Evolutionary conservation across 305 asterid genomes (phyloP).

Genomic region (Fraxinus platypoda): DNA sequence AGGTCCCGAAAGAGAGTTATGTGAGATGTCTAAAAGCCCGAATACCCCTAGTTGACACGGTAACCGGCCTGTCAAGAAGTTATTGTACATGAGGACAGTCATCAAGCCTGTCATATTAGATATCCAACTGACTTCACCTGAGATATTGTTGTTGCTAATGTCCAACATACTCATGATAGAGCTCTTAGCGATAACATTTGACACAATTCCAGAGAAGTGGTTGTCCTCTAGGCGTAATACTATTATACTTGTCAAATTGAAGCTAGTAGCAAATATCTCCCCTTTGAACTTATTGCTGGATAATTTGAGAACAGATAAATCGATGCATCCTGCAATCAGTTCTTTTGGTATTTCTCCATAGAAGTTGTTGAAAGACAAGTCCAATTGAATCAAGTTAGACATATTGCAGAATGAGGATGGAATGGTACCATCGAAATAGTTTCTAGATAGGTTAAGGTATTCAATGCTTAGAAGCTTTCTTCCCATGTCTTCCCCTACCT

Average conservation of each 20-base stretch:
- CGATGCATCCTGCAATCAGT: not conserved
- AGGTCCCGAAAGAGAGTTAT: conserved; percentile 8
- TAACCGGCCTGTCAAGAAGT: not conserved
- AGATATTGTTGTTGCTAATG: conserved; percentile 1
- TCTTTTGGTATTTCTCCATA: conserved; percentile 1
- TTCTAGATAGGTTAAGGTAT: not conserved
- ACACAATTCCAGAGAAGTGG: not conserved
- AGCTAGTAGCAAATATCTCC: not conserved
- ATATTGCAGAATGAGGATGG: conserved; percentile 3
- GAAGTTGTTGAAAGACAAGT: conserved; percentile 14
- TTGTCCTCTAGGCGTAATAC: not conserved
- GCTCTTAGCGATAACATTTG: not conserved
- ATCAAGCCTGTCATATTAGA: not conserved
- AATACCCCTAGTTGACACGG: not conserved
- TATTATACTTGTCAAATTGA: not conserved
- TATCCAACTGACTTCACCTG: conserved; percentile 8
- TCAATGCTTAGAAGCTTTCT: not conserved
- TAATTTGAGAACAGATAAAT: not conserved
- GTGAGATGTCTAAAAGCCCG: not conserved
- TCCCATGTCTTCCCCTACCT: not conserved
- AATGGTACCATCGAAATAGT: conserved; percentile 1
- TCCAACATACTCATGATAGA: not conserved
- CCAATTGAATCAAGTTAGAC: not conserved
- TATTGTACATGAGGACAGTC: not conserved
- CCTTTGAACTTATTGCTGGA: conserved; percentile 2